These are phyloP conservation scores for Cyclotella choctawhatcheeana DNA, from an alignment of 108 stramenopile species.

Conservation along the genomic window DNA sequence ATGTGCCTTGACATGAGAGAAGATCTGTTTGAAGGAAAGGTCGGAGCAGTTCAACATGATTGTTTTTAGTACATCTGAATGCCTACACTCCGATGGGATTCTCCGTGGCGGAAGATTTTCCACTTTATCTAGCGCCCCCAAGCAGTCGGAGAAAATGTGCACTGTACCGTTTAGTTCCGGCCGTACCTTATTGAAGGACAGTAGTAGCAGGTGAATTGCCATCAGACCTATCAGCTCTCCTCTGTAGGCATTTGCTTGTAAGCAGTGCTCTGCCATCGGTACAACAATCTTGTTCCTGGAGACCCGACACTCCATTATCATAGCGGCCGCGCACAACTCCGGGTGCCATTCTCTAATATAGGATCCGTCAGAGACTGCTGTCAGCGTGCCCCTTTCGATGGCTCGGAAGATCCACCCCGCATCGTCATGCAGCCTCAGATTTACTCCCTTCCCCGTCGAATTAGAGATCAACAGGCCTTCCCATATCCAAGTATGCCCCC, in stretches of 20 bases:
- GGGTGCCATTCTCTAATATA: not conserved
- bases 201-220: conserved; percentile 4
- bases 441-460: too few species aligned
- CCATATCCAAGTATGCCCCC: conserved; percentile 9
- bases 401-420: not conserved
- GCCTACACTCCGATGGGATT: not conserved
- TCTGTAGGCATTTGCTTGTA: not conserved
- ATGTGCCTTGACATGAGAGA: conserved; percentile 1
- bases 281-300: not conserved
- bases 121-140: not conserved
- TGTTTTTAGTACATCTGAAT: conserved; percentile 8
- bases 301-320: not conserved
- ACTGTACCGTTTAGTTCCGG: not conserved
- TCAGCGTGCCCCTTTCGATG: not conserved
- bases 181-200: not conserved
- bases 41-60: not conserved
- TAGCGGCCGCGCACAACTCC: not conserved
- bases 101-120: not conserved
- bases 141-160: conserved; percentile 6
- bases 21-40: not conserved
- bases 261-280: not conserved
- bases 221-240: conserved; percentile 6
- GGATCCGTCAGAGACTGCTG: not conserved
- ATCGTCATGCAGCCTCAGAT: too few species aligned
- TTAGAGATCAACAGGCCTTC: not conserved